Base-by-base conservation (phyloP, 78 protist species). In the Anaeramoeba flamelloides region DNA sequence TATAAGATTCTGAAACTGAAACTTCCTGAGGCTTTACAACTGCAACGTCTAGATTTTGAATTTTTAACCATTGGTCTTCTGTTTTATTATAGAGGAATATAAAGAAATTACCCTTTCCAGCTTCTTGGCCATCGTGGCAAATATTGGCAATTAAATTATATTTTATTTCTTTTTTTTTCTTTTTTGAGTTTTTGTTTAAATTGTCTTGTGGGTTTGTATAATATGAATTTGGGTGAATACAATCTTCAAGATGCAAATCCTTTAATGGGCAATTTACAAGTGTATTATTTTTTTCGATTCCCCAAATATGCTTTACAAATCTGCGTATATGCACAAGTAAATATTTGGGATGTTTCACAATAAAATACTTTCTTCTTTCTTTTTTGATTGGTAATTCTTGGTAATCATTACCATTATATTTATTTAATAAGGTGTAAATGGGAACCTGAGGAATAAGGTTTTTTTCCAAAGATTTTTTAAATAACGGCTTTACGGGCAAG, bases 221-320 rank as follows among this genome's bases (percentile, higher is more conserved):
- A 53, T 53, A 53, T 26, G 8, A 8, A 26, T 53, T 17, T 53
- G 69, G 8, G 8, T 53, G 8, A 26, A 53, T 26, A 88, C 89
- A 90, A 34, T 91, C 91, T 34, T 39, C 39, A 4, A 91, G 30
- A 36, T 92, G 95, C 4, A 94, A 82, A 40, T 90, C 86, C 77
- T 87, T 93, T 36, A 94, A 82, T 17, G 95, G 97, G 69, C 86
- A 91, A 69, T 91, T 92, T 32, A 93, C 96, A 31, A 94, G 87
- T 40, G 98, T 93, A 8, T 90, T 87, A 65, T 94, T 94, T 77
- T 93, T 92, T 88, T 93, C 96, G 3, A 80, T 76, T 30, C 39
- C 37, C 34, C 39, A 86, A 69, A 79, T 83, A 89, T 95, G 91
- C 74, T 89, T 87, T 1, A 83, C 76, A 84, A 94, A 94, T 22